Evolutionary conservation across 2,329 filamentous ascomycete genomes (phyloP).

Genomic region (Neonectria faginata): DNA sequence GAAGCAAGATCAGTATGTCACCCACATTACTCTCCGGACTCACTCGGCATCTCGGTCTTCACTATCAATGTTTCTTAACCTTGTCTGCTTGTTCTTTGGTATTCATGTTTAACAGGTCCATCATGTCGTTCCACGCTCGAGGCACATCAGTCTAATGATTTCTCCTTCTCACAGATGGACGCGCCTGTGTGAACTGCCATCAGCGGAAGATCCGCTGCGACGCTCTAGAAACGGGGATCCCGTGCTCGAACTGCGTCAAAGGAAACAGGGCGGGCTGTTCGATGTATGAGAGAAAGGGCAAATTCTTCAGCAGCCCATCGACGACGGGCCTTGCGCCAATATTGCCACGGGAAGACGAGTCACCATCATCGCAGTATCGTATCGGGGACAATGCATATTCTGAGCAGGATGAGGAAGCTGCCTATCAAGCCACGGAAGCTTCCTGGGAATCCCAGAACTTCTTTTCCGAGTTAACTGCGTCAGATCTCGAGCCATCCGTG

Average conservation of each 20-base stretch:
- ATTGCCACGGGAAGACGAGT: background rate
- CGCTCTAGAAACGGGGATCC: constrained; percentile 56
- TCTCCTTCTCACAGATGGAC: constrained; percentile 35
- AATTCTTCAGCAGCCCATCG: background rate
- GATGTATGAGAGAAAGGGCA: constrained; percentile 58
- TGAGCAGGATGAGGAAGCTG: background rate
- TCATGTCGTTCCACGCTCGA: background rate
- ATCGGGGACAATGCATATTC: background rate
- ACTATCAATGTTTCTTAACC: background rate
- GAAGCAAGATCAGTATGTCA: background rate
- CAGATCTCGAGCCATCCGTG: background rate
- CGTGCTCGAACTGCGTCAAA: constrained; percentile 59
- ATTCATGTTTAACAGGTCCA: background rate
- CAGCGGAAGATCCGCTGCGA: constrained; percentile 62
- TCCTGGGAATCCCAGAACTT: background rate
- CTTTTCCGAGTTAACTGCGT: background rate
- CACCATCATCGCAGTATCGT: background rate
- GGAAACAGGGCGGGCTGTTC: constrained; percentile 57
- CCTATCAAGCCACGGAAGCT: background rate
- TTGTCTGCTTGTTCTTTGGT: background rate
- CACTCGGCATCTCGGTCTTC: background rate
- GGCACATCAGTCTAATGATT: background rate
- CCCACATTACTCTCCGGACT: background rate
- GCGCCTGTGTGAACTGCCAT: constrained; percentile 59
- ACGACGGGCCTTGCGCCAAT: background rate